These are phyloP conservation scores for Penicillium aurantiogriseum DNA, from an alignment of 2,329 filamentous ascomycete species.

Conservation along the genomic window DNA sequence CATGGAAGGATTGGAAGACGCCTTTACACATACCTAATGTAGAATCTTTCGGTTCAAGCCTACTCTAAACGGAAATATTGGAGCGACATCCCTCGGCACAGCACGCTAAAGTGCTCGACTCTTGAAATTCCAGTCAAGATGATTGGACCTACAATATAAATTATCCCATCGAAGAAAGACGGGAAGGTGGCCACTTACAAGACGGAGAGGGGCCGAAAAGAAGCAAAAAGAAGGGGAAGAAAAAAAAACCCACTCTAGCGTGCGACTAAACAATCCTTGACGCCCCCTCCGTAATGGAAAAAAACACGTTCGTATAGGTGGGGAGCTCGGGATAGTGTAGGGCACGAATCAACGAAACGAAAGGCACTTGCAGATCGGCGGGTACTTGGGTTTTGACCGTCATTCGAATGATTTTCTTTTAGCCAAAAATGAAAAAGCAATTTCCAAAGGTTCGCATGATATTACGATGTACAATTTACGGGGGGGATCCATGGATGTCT, in stretches of 20 bases:
- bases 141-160: background rate
- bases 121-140: background rate
- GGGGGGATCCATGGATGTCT: background rate
- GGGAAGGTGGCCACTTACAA: conserved; percentile 4
- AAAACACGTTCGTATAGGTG: conserved; percentile 3
- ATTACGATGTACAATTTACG: no score
- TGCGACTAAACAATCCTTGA: conserved; percentile 7
- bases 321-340: background rate
- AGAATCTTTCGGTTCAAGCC: background rate
- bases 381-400: background rate
- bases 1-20: background rate
- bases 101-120: background rate
- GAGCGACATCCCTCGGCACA: background rate
- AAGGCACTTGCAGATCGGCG: conserved; percentile 5
- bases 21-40: background rate
- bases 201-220: background rate
- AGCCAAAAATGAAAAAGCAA: background rate
- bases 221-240: background rate
- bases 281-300: background rate
- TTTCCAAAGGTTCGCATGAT: background rate
- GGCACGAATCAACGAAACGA: background rate
- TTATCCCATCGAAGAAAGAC: background rate
- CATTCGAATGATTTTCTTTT: background rate
- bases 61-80: background rate
- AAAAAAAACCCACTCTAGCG: background rate